These are phyloP conservation scores for Tylopilus sp. DNA, from an alignment of 768 basidiomycete species.

Conservation along the genomic window DNA sequence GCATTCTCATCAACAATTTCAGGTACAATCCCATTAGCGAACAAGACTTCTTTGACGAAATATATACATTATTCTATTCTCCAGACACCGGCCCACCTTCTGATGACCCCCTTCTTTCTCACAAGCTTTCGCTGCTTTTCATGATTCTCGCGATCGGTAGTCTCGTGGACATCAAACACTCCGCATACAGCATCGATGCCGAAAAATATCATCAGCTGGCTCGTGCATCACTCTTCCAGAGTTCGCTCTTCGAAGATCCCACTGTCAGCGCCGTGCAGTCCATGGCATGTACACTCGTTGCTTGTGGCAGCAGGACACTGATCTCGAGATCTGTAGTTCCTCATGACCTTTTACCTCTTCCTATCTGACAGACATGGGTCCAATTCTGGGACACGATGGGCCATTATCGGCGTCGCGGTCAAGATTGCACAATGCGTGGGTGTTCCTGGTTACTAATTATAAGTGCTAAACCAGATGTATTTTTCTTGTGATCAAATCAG, in stretches of 20 bases:
- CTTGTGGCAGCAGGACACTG: slow-evolving; percentile 29
- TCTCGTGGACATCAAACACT: slow-evolving; percentile 52
- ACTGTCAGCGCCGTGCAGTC: slow-evolving; percentile 67
- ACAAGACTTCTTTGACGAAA: slow-evolving; percentile 57
- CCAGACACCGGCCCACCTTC: slow-evolving; percentile 39
- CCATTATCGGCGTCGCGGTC: slow-evolving; percentile 64
- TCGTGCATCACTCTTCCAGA: slow-evolving; percentile 60
- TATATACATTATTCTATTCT: slow-evolving; percentile 57
- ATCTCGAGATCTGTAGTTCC: slow-evolving; percentile 40
- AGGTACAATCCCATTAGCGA: slow-evolving; percentile 69
- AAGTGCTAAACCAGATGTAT: not conserved
- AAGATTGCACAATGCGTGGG: slow-evolving; percentile 70
- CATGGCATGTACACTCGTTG: slow-evolving; percentile 41
- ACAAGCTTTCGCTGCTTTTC: slow-evolving; percentile 61
- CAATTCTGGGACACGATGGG: slow-evolving; percentile 62
- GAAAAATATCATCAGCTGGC: slow-evolving; percentile 70
- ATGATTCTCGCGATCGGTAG: slow-evolving; percentile 66
- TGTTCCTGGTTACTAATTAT: slow-evolving; percentile 18
- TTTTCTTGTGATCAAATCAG: slow-evolving; percentile 32
- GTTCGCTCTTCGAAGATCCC: slow-evolving; percentile 63
- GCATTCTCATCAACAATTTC: slow-evolving; percentile 6
- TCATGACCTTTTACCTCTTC: slow-evolving; percentile 71
- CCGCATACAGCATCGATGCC: slow-evolving; percentile 62
- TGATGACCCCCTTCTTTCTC: slow-evolving; percentile 53
- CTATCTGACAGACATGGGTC: slow-evolving; percentile 66